Percentiles rank a stretch among this genome's conserved stretches.
Evolutionary conservation across 2,329 filamentous ascomycete genomes (phyloP).

Genomic region (Neofusicoccum laricinum): DNA sequence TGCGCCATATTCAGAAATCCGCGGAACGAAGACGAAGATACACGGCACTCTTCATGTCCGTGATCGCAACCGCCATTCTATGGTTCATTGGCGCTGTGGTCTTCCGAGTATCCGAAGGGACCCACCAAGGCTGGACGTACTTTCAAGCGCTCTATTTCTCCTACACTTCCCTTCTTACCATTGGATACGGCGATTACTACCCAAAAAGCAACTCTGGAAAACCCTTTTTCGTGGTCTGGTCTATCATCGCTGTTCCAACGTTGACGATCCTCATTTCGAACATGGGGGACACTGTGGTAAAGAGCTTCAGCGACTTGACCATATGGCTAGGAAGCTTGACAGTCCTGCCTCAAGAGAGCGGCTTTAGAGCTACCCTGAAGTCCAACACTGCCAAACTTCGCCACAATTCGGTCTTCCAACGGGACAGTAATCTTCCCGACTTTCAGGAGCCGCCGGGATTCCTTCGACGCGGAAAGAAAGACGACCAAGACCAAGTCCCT

Average conservation of each 20-base stretch:
- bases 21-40: constrained; percentile 38
- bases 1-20: constrained; percentile 39
- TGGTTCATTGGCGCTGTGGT: constrained; percentile 51
- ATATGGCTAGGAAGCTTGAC: constrained; percentile 56
- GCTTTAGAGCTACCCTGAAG: constrained; percentile 35
- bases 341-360: constrained; percentile 50
- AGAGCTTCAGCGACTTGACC: constrained; percentile 53
- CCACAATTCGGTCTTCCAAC: background rate
- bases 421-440: background rate
- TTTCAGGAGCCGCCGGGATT: background rate
- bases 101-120: constrained; percentile 47
- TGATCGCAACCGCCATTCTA: constrained; percentile 35
- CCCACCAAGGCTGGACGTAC: constrained; percentile 47
- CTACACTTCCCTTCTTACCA: constrained; percentile 52
- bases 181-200: constrained; percentile 53
- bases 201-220: constrained; percentile 50
- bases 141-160: constrained; percentile 54
- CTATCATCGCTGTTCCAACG: constrained; percentile 52
- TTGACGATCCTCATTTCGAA: constrained; percentile 54
- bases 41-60: constrained; percentile 40
- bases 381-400: constrained; percentile 26
- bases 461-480: background rate
- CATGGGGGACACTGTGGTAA: constrained; percentile 56
- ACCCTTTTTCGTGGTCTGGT: constrained; percentile 58
- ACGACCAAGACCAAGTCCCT: constrained; percentile 18